Conservation (phyloP, 805 yeast genomes). For the Starmerella ratchasimensis region DNA sequence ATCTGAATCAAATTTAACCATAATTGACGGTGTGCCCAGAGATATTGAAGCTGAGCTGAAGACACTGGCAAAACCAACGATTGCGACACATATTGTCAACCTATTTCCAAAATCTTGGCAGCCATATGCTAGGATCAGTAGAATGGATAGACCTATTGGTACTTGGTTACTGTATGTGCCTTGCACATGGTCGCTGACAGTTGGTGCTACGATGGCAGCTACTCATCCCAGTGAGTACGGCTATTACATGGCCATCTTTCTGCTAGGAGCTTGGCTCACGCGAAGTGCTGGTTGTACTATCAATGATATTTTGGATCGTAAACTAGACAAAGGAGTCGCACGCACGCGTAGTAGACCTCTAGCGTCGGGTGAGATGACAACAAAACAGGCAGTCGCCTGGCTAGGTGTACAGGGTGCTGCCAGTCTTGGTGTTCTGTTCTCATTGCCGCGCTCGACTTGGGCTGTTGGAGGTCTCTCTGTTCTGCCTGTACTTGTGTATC, state of each 20-base stretch:
- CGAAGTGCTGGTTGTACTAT: constrained; percentile 97
- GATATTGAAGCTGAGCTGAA: not conserved
- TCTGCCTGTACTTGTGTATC: constrained; percentile 71
- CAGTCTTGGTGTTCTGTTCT: constrained; percentile 58
- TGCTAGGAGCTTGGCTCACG: constrained; percentile 79
- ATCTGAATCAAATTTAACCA: too few species aligned
- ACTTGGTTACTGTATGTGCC: constrained; percentile 74
- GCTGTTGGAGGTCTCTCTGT: constrained; percentile 68
- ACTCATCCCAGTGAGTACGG: constrained; percentile 56
- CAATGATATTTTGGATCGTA: constrained; percentile 74
- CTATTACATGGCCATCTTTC: constrained; percentile 54
- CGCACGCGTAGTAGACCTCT: constrained; percentile 88
- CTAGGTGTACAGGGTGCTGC: constrained; percentile 58
- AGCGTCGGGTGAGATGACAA: constrained; percentile 69
- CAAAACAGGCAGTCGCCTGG: constrained; percentile 54
- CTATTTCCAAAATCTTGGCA: constrained; percentile 56
- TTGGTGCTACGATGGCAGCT: constrained; percentile 59
- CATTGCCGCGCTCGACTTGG: constrained; percentile 69
- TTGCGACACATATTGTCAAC: constrained; percentile 24
- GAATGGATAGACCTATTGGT: constrained; percentile 94
- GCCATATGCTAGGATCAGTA: constrained; percentile 84
- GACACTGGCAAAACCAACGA: constrained; percentile 14
- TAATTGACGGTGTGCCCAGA: too few species aligned
- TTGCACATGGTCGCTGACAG: constrained; percentile 80
- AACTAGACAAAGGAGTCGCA: constrained; percentile 72